Base-by-base conservation (phyloP, 192 early-diverging fungal species). In the Phlyctochytrium planicorne region DNA sequence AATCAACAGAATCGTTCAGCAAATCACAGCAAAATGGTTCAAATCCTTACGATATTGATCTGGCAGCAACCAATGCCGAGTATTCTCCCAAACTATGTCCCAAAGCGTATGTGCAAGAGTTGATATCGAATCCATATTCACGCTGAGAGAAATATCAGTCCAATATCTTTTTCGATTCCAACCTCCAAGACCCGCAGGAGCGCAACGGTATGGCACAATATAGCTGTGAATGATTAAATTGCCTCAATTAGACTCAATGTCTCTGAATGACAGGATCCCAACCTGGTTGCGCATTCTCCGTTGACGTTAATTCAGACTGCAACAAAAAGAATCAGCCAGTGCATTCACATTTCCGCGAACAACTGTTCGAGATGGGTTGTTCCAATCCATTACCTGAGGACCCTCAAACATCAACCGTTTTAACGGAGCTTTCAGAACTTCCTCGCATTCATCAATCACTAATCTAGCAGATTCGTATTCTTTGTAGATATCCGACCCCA, bases 51-150 rank as follows among this genome's bases (percentile, higher is more conserved):
- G 70, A 68, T 20, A 83, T 67, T 2, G 81, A 65, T 27, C 60
- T 27, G 17, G 81, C 80, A 23, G 81, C 81, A 17, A 83, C 81
- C 2, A 83, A 56, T 4, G 81, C 81, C 30, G 81, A 65, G 56
- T 97, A 98, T 76, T 98, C 96, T 24, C 96, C 96, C 2, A 98
- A 80, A 27, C 93, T 94, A 67, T 98, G 96, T 3, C 96, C 96
- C 53, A 97, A 78, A 0, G 90, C 89, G 80, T 88, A 90, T 2
- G 88, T 87, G 71, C 89, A 94, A 23, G 84, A 75, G 1, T 87
- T 86, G 23, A 91, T 77, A 65, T 90, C 85, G 71, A 93, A 91
- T n/a, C 90, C 93, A 57, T 82, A 86, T 30, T 93, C 94, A 0
- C 77, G 79, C 79, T 83, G 47, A 25, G 17, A 24, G 57, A 32